A percentile compares a stretch with the other conserved stretches of the same genome.
These are phyloP conservation scores for Tuber umbilicatum DNA, from an alignment of 495 filamentous ascomycete genomes.

Conservation along the genomic window DNA sequence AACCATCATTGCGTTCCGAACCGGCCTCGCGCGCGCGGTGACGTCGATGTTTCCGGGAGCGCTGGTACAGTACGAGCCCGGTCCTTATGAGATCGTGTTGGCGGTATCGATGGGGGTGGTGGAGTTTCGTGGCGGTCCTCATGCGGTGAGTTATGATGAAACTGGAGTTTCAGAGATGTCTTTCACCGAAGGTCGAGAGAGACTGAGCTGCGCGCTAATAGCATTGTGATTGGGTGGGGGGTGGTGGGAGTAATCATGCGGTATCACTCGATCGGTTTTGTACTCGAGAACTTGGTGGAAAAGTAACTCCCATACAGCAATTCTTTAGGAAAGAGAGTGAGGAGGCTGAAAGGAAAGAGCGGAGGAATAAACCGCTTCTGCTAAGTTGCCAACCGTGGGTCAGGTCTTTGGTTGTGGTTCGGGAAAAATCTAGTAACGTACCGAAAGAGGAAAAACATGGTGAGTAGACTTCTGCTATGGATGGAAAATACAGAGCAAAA, in stretches of 20 bases:
- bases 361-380: not conserved
- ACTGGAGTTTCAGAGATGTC: not conserved
- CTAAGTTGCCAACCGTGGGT: not conserved
- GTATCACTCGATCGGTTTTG: not conserved
- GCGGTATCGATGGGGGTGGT: not conserved
- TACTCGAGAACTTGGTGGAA: not conserved
- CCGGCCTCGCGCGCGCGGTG: not conserved
- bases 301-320: not conserved
- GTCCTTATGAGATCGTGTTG: not conserved
- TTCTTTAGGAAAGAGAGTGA: not conserved
- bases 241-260: not conserved
- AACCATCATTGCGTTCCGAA: not conserved
- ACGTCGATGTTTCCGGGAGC: not conserved
- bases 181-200: not conserved
- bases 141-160: not conserved
- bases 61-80: not conserved
- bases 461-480: no score
- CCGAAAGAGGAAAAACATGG: no score
- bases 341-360: no score
- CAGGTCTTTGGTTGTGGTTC: not conserved
- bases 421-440: not conserved
- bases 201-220: not conserved
- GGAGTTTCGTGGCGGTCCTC: not conserved
- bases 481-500: no score
- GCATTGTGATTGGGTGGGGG: not conserved